Evolutionary conservation across 2,329 filamentous ascomycete genomes (phyloP).

Genomic region (Calonectria montana): DNA sequence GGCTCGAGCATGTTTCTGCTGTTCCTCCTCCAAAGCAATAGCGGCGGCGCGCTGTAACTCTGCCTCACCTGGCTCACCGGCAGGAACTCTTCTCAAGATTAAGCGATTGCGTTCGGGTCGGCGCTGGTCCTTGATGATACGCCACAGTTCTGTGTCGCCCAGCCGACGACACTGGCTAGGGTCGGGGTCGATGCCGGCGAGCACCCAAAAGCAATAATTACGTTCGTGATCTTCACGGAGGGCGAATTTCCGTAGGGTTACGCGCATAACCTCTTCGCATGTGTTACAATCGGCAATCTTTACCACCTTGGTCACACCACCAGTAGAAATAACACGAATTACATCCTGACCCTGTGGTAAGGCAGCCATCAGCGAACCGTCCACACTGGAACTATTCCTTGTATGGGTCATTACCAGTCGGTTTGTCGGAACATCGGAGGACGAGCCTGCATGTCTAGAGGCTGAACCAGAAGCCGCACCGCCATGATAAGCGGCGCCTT

Average conservation of each 20-base stretch:
- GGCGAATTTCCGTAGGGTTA: constrained; percentile 87
- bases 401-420: constrained; percentile 76
- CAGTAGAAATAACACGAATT: constrained; percentile 93
- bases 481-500: constrained; percentile 59
- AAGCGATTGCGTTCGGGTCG: constrained; percentile 89
- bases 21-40: constrained; percentile 89
- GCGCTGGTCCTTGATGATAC: constrained; percentile 87
- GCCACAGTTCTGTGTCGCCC: constrained; percentile 88
- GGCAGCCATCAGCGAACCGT: constrained; percentile 86
- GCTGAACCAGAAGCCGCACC: constrained; percentile 64
- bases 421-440: constrained; percentile 72
- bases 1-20: constrained; percentile 75
- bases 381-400: constrained; percentile 84
- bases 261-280: constrained; percentile 91
- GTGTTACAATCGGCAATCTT: constrained; percentile 93
- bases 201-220: constrained; percentile 96
- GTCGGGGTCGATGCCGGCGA: constrained; percentile 86
- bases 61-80: constrained; percentile 86
- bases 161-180: constrained; percentile 84
- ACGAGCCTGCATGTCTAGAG: constrained; percentile 68
- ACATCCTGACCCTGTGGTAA: constrained; percentile 88
- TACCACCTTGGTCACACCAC: constrained; percentile 91
- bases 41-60: constrained; percentile 89
- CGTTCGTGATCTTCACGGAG: constrained; percentile 91
- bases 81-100: constrained; percentile 92